Evolutionary conservation across 495 filamentous ascomycete species (phyloP), one percentile per base, ranked within the genome.

Genomic region (Xylaria venustula): DNA sequence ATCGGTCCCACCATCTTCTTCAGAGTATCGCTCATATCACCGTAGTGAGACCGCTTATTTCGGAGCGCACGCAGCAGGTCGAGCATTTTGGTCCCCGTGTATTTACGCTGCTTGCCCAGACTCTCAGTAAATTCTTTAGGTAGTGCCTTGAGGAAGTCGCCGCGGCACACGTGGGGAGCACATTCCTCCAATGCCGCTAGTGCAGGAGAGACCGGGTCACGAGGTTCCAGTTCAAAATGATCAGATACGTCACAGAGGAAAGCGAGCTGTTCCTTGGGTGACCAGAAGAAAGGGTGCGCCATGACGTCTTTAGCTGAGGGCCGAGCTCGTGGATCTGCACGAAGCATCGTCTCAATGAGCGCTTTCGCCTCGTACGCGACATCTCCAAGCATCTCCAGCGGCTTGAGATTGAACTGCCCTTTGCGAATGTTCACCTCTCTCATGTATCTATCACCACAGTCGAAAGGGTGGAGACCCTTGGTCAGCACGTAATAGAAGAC

Each of bases 401-500:
- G 83, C 55, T 85, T 79, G 53, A 98, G 82, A 67, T 89, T 86
- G 67, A 87, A 90, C 19, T 87, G 81, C 47, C 90, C 89, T 67
- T 93, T 93, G 54, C 96, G 90, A 62, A 98, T 97, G 73, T 98
- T 98, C 64, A 93, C 88, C 74, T 98, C 94, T 25, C 94, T 87
- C 84, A 96, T 94, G 75, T 90, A 97, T 47, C 91, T 87, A 65
- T 93, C 91, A 52, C 90, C 88, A 67, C 91, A 92, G 69, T 97
- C 94, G 69, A 93, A 98, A 1, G 95, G 94, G 75, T 98, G 94
- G n/a, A 79, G 80, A 40, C 94, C 94, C 56, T 88, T 84, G 2
- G 95, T 96, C 36, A 98, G 82, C 53, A 98, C 92, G 66, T 97
- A 98, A 74, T 91, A 97, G 76, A 96, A 97, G 48, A 98, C 92